These are phyloP conservation scores for Arachis hypogaea DNA, from an alignment of 306 rosid genomes.

Conservation along the genomic window DNA sequence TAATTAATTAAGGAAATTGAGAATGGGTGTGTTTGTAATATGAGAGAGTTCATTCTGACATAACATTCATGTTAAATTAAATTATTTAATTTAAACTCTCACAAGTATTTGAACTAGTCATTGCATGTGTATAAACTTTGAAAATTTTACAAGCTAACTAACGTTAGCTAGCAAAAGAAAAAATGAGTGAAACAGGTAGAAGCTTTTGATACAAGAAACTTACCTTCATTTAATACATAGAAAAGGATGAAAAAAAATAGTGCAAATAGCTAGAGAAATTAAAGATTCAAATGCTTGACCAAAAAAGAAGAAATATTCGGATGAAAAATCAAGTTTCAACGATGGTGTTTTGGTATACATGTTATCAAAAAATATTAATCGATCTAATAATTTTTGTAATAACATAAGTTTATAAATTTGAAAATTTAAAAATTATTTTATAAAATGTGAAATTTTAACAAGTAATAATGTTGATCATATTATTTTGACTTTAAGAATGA, in stretches of 20 bases:
- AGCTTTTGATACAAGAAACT: not conserved
- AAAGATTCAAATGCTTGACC: not conserved
- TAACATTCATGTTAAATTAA: not conserved
- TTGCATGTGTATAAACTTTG: not conserved
- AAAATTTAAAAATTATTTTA: no score
- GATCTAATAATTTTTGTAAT: no score
- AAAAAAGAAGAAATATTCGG: no score
- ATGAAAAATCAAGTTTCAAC: no score
- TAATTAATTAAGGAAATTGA: not conserved
- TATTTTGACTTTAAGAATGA: no score
- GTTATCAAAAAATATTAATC: no score
- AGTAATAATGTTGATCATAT: no score
- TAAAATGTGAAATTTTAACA: no score
- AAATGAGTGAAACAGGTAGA: not conserved
- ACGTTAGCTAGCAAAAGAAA: not conserved
- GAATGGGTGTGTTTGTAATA: not conserved
- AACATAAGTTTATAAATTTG: no score
- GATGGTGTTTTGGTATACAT: no score
- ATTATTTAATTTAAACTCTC: no score
- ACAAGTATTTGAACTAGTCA: slow-evolving; percentile 9
- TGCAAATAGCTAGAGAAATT: no score
- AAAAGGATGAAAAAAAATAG: not conserved
- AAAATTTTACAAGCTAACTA: not conserved
- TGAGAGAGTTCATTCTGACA: slow-evolving; percentile 12
- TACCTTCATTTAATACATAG: not conserved